Evolutionary conservation across 768 basidiomycete species (phyloP).

Genomic region (Russula virescens): DNA sequence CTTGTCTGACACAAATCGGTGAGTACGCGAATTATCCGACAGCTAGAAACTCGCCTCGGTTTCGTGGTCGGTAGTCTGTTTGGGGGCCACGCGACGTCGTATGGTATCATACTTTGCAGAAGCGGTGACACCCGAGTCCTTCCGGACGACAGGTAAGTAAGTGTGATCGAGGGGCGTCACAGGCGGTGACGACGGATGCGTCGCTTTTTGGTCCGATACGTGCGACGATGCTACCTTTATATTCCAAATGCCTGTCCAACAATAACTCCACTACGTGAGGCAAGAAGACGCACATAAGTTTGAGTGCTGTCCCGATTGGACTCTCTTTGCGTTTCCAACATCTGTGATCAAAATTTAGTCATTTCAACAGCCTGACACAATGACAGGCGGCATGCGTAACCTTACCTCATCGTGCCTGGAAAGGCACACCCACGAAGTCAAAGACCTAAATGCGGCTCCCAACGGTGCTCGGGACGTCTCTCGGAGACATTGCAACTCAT

Average conservation of each 20-base stretch:
- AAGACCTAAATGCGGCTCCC: background rate
- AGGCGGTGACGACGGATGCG: background rate
- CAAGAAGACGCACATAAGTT: conserved; percentile 20
- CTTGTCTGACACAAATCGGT: background rate
- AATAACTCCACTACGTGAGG: conserved; percentile 11
- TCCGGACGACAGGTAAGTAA: background rate
- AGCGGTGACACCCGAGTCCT: background rate
- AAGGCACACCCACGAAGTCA: conserved; percentile 10
- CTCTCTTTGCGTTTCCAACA: background rate
- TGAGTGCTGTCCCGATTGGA: conserved; percentile 8
- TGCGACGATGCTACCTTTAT: conserved; percentile 14
- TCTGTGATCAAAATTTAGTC: conserved; percentile 2
- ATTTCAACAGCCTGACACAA: background rate
- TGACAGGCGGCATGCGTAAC: background rate
- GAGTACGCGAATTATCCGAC: background rate
- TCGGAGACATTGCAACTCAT: conserved; percentile 9
- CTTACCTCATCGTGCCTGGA: conserved; percentile 4
- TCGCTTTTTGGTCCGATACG: conserved; percentile 2
- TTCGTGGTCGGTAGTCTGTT: background rate
- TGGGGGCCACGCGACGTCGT: background rate
- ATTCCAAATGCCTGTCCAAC: conserved; percentile 16
- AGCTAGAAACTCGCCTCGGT: background rate
- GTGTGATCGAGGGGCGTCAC: background rate
- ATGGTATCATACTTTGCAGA: conserved; percentile 11
- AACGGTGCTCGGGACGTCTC: background rate